Evolutionary conservation across 805 yeast species (phyloP).

Genomic region (Schizosaccharomyces japonicus): DNA sequence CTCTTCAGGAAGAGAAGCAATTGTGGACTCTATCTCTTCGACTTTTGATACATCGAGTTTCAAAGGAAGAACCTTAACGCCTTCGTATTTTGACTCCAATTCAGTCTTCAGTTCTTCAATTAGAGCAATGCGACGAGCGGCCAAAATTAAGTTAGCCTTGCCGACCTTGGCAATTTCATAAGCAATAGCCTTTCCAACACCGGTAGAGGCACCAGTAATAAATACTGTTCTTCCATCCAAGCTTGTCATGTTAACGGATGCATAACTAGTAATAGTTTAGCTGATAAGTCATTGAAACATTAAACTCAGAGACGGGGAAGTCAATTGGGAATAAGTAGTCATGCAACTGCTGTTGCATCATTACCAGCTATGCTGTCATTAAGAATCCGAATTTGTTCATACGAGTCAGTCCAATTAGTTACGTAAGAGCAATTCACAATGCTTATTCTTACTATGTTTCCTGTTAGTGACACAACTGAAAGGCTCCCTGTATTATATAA

Average conservation of each 20-base stretch:
- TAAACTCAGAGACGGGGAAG: too few relatives aligned
- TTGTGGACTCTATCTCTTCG: slow-evolving; percentile 28
- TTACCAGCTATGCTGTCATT: too few relatives aligned
- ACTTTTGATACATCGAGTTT: slow-evolving; percentile 34
- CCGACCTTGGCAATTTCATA: slow-evolving; percentile 65
- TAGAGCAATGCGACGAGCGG: slow-evolving; percentile 56
- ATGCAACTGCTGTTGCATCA: too few relatives aligned
- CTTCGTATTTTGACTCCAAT: slow-evolving; percentile 26
- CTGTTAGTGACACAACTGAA: too few relatives aligned
- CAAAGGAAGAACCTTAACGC: slow-evolving; percentile 24
- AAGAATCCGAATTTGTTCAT: too few relatives aligned
- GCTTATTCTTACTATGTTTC: too few relatives aligned
- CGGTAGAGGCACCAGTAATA: slow-evolving; percentile 32
- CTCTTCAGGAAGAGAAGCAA: slow-evolving; percentile 29
- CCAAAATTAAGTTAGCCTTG: slow-evolving; percentile 38
- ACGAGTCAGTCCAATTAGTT: too few relatives aligned
- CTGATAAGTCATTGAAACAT: too few relatives aligned
- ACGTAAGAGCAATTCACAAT: too few relatives aligned
- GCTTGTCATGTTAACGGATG: slow-evolving; percentile 19
- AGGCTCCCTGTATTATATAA: too few relatives aligned
- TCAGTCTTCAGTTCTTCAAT: slow-evolving; percentile 17
- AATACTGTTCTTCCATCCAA: slow-evolving; percentile 55
- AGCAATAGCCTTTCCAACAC: slow-evolving; percentile 87
- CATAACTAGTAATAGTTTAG: too few relatives aligned
- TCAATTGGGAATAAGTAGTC: too few relatives aligned